phyloP scores from a whole-genome alignment of 306 rosid species.

The Begonia loranthoides region DNA sequence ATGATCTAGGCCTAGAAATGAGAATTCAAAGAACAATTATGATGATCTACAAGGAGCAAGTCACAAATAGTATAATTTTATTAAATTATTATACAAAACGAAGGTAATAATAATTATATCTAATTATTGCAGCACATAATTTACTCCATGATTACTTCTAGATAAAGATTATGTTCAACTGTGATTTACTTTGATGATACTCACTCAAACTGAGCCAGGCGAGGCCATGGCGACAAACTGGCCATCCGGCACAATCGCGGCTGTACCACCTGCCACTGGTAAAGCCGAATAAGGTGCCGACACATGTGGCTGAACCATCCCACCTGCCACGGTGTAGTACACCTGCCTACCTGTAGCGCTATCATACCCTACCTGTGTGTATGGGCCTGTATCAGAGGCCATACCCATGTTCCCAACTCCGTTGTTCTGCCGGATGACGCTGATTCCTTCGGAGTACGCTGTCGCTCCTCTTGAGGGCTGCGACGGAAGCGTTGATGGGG shows the following conservation, averaged over 20 bases:
- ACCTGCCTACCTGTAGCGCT: conserved; percentile 59
- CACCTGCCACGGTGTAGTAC: conserved; percentile 48
- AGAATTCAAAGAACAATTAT: too few relatives aligned
- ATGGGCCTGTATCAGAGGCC: conserved; percentile 6
- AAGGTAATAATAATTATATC: too few relatives aligned
- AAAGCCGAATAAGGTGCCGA: conserved; percentile 36
- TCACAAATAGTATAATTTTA: too few relatives aligned
- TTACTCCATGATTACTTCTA: too few relatives aligned
- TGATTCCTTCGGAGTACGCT: conserved; percentile 39
- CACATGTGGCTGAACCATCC: conserved; percentile 15
- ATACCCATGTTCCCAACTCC: conserved; percentile 24
- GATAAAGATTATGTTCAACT: too few relatives aligned
- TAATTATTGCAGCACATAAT: too few relatives aligned
- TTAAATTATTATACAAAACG: too few relatives aligned
- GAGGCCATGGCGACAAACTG: conserved; percentile 56
- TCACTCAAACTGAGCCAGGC: conserved; percentile 46
- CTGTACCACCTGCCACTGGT: conserved; percentile 14
- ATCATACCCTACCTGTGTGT: conserved; percentile 41
- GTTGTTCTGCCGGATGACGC: conserved; percentile 24
- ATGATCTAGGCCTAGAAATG: too few relatives aligned
- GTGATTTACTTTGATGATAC: too few relatives aligned
- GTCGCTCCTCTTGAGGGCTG: conserved; percentile 29
- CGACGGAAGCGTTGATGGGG: conserved; percentile 17
- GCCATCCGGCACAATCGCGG: conserved; percentile 48
- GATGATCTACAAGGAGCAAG: too few relatives aligned